Evolutionary conservation across 768 basidiomycete genomes (phyloP).

Genomic region (Collybia sordida): DNA sequence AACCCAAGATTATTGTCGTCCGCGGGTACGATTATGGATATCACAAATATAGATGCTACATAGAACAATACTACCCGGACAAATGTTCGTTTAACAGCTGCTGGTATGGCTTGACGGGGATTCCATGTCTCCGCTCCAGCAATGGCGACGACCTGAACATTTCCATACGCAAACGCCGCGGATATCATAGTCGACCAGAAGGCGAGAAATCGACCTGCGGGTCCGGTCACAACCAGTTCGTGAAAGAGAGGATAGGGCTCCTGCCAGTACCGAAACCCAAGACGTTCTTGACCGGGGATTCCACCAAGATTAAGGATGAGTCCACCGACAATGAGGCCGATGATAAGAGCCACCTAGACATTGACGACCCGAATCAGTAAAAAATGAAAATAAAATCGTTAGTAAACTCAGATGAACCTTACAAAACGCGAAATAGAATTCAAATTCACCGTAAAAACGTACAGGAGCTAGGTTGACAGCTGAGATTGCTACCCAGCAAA

Average conservation of each 20-base stretch:
- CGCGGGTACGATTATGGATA: slow-evolving; percentile 68
- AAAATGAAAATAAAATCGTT: slow-evolving; percentile 18
- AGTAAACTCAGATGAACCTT: slow-evolving; percentile 15
- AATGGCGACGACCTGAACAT: slow-evolving; percentile 48
- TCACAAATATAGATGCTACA: slow-evolving; percentile 57
- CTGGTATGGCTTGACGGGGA: slow-evolving; percentile 65
- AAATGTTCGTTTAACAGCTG: slow-evolving; percentile 59
- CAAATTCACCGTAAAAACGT: slow-evolving; percentile 52
- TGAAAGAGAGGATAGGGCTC: slow-evolving; percentile 25
- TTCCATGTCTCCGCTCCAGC: slow-evolving; percentile 58
- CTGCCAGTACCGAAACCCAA: slow-evolving; percentile 50
- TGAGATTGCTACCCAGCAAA: slow-evolving; percentile 30
- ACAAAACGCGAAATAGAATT: slow-evolving; percentile 52
- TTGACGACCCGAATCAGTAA: too few species aligned
- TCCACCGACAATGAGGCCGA: slow-evolving; percentile 32
- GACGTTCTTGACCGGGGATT: slow-evolving; percentile 40
- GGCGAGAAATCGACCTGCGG: slow-evolving; percentile 53
- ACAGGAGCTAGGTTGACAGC: slow-evolving; percentile 37
- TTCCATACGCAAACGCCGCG: slow-evolving; percentile 65
- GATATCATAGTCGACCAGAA: slow-evolving; percentile 36
- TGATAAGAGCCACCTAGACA: slow-evolving; percentile 37
- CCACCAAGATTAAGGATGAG: slow-evolving; percentile 51
- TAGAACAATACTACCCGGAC: slow-evolving; percentile 36
- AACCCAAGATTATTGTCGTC: slow-evolving; percentile 39
- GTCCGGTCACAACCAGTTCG: slow-evolving; percentile 22